A percentile compares a stretch with the other conserved stretches of the same genome.
Conservation (phyloP, 2,329 filamentous ascomycete species). For the Paracoccidioides brasiliensis region DNA sequence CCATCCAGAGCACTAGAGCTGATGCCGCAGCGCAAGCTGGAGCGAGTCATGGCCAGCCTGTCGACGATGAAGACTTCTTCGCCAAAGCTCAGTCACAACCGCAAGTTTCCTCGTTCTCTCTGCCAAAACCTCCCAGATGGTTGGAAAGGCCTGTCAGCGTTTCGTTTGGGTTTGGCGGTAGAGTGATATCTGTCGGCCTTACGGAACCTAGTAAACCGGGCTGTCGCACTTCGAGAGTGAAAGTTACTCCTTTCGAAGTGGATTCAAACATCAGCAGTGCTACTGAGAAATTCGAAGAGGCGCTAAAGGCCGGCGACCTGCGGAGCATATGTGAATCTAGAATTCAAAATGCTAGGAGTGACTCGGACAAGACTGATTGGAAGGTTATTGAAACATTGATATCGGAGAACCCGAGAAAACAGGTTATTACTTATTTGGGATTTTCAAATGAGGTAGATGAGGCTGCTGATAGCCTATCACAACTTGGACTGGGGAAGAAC, state of each 20-base stretch:
- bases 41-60: constrained; percentile 49
- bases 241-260: constrained; percentile 76
- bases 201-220: constrained; percentile 49
- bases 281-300: constrained; percentile 75
- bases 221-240: constrained; percentile 56
- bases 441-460: constrained; percentile 53
- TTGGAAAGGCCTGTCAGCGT: constrained; percentile 71
- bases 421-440: constrained; percentile 81
- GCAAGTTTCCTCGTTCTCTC: constrained; percentile 76
- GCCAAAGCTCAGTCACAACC: constrained; percentile 84
- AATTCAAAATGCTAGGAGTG: constrained; percentile 59
- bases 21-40: constrained; percentile 51
- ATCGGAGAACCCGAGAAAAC: constrained; percentile 69
- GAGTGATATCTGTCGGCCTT: constrained; percentile 62
- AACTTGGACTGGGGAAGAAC: constrained; percentile 29
- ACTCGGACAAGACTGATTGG: constrained; percentile 95
- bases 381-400: constrained; percentile 82
- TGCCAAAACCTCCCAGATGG: constrained; percentile 81
- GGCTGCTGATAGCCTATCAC: constrained; percentile 29
- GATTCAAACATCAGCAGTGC: constrained; percentile 74
- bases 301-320: constrained; percentile 65
- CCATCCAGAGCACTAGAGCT: constrained; percentile 82
- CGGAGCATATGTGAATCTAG: constrained; percentile 66
- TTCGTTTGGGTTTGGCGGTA: constrained; percentile 91
- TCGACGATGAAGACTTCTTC: constrained; percentile 94